Conservation (phyloP, 768 basidiomycete species). For the Lactarius indigo region DNA sequence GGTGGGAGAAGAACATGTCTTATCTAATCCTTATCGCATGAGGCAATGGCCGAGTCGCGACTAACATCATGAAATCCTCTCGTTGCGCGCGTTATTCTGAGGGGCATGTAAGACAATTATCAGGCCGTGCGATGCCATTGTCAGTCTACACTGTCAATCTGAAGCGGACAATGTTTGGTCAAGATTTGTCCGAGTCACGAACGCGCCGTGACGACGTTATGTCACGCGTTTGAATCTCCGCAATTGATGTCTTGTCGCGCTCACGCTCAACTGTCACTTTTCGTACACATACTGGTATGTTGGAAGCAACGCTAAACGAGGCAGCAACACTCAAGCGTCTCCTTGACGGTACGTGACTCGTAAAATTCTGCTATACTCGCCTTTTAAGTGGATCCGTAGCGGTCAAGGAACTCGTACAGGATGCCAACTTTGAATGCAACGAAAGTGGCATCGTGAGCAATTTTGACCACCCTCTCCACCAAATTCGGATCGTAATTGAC, state of each 20-base stretch:
- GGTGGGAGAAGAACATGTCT: neutral
- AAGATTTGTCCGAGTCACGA: constrained; percentile 6
- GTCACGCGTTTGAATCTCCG: constrained; percentile 27
- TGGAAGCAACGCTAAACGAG: constrained; percentile 88
- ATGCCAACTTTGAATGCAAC: constrained; percentile 96
- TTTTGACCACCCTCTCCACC: neutral
- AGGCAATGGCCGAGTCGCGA: no score
- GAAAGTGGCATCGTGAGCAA: constrained; percentile 84
- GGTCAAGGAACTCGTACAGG: constrained; percentile 95
- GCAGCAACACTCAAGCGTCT: constrained; percentile 90
- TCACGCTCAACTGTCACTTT: neutral
- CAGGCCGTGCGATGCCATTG: no score
- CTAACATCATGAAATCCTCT: no score
- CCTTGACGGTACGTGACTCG: constrained; percentile 70
- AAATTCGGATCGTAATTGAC: neutral
- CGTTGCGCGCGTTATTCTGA: no score
- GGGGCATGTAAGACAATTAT: no score
- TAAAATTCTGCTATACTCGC: neutral
- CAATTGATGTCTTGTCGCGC: neutral
- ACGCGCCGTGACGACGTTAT: constrained; percentile 21
- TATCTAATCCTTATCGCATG: no score
- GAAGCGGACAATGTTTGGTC: no score
- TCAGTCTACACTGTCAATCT: no score
- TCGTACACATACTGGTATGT: constrained; percentile 43
- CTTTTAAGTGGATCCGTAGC: constrained; percentile 46